These are phyloP conservation scores for Talaromyces sp. DNA, from an alignment of 2,329 filamentous ascomycete genomes.

Conservation along the genomic window DNA sequence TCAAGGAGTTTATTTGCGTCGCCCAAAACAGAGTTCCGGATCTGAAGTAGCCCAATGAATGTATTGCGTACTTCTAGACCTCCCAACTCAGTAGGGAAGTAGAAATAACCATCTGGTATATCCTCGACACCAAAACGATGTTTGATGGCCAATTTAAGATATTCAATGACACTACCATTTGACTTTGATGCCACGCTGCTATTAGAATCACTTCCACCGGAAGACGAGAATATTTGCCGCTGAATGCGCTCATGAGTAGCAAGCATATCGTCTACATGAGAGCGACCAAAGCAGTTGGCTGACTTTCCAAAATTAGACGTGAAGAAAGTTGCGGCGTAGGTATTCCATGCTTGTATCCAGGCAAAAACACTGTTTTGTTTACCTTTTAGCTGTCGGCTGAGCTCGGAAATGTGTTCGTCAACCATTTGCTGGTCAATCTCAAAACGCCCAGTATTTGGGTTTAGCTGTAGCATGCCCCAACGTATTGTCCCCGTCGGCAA, in stretches of 20 bases:
- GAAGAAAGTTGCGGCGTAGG: conserved; percentile 52
- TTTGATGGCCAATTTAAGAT: conserved; percentile 48
- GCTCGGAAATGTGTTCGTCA: conserved; percentile 53
- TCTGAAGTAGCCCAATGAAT: conserved; percentile 39
- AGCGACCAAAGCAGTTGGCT: conserved; percentile 48
- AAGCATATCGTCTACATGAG: conserved; percentile 52
- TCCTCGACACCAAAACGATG: conserved; percentile 46
- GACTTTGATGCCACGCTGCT: conserved; percentile 6
- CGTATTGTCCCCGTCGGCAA: conserved; percentile 31
- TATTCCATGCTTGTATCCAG: conserved; percentile 57
- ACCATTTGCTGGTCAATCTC: conserved; percentile 55
- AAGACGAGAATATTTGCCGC: conserved; percentile 39
- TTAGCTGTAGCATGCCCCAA: conserved; percentile 56
- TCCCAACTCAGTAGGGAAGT: conserved; percentile 47
- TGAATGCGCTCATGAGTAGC: conserved; percentile 49
- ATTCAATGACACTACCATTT: conserved; percentile 22
- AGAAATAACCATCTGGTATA: conserved; percentile 48
- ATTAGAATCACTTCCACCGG: conserved; percentile 8
- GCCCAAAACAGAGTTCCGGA: not conserved
- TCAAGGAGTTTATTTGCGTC: not conserved
- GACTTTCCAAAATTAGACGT: conserved; percentile 52
- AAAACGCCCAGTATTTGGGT: conserved; percentile 48
- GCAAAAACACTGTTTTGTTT: conserved; percentile 49
- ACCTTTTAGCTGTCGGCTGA: conserved; percentile 51
- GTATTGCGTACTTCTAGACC: conserved; percentile 47